Conservation (phyloP, 1,284 basidiomycete genomes). For the Ganoderma sp. region DNA sequence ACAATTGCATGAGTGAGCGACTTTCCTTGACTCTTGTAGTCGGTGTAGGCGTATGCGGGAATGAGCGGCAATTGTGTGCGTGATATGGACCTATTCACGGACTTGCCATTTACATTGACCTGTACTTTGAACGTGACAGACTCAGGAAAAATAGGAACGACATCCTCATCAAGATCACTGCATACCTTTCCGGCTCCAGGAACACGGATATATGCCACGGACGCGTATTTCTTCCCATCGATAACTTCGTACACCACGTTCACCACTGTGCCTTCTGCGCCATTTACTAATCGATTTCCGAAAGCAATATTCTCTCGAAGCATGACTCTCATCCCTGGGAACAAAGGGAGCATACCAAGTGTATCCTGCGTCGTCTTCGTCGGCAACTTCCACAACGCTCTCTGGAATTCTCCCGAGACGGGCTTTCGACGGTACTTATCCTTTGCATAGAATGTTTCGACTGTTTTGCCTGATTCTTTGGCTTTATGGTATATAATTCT, state of each 20-base stretch:
- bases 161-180: neutral
- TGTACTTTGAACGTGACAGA: neutral
- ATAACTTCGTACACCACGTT: neutral
- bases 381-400: neutral
- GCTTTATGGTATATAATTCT: neutral
- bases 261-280: neutral
- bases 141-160: neutral
- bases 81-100: neutral
- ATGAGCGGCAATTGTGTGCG: neutral
- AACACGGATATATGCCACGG: neutral
- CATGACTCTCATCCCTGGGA: neutral
- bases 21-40: neutral
- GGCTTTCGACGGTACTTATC: neutral
- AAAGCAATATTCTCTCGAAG: neutral
- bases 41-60: neutral
- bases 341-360: neutral
- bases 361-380: neutral
- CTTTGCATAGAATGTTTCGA: neutral
- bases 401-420: neutral
- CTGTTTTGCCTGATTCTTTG: neutral
- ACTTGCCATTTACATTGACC: neutral
- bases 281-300: neutral
- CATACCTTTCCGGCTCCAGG: neutral
- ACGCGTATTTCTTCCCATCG: neutral
- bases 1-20: neutral